Evolutionary conservation across 208 protist genomes (phyloP), one percentile per base, ranked within the genome.

Genomic region (Trypanosoma mega): DNA sequence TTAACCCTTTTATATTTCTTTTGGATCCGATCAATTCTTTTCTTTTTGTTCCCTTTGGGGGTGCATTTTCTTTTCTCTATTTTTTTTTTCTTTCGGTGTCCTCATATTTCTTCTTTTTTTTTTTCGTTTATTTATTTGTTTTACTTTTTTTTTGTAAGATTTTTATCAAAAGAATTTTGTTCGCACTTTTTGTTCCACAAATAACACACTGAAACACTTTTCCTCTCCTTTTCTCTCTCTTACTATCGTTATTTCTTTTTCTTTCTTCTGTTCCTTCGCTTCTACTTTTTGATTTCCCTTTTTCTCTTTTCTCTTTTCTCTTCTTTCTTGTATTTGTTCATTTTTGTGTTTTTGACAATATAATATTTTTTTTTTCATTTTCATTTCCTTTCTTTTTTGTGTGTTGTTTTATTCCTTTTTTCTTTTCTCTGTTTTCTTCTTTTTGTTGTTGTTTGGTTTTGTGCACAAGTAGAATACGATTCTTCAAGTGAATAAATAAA

Each of bases 1-100:
- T 20, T 54, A n/a, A 31, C 9, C 21, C 21, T 34, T 33, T 54
- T 54, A 31, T 34, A 14, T n/a, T 54, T 44, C 21, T 43, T 52
- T 44, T 44, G 49, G 6, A 16, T 39, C 34, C 12, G 12, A 39
- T 39, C 8, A 39, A 16, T 16, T 16, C 6, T 39, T 52, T 30
- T 21, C 14, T 63, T 31, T 12, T 49, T 52, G 20, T 63, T 29
- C 43, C 3, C 18, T 20, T 44, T 63, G 4, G 3, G 26, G 4
- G 36, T 24, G 12, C 24, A 41, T 48, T 58, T 27, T 26, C 5
- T 31, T 41, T 21, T 1, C 23, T 9, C 59, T 47, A 7, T 16
- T 34, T 36, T 27, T n/a, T 5, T n/a, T 30, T 21, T 0, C 16
- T 21, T 57, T 47, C 14, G 16, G 18, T 36, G 18, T 12, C 21